Evolutionary conservation across 2,329 filamentous ascomycete species (phyloP).

Genomic region (Aspergillus oerlinghausenensis): DNA sequence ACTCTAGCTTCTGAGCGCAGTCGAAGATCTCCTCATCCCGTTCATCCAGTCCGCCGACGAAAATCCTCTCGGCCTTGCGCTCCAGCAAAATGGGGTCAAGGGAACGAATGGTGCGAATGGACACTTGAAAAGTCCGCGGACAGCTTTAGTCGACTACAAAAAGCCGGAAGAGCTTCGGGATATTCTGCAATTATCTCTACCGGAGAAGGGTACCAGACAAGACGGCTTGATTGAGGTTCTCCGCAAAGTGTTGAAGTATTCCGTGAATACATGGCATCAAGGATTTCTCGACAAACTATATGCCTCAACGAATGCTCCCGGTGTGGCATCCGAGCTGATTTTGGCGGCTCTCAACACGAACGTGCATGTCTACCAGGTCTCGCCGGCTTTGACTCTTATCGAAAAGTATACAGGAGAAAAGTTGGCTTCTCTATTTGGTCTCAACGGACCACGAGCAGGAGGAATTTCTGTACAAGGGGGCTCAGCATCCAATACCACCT

Average conservation of each 20-base stretch:
- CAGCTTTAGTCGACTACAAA: slow-evolving; percentile 61
- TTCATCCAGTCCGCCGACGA: slow-evolving; percentile 43
- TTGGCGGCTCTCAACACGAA: slow-evolving; percentile 89
- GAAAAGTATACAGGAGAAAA: slow-evolving; percentile 75
- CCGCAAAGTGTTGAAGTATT: slow-evolving; percentile 69
- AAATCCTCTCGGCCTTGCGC: slow-evolving; percentile 13
- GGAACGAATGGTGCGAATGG: slow-evolving; percentile 53
- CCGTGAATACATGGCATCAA: slow-evolving; percentile 98
- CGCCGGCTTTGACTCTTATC: slow-evolving; percentile 78
- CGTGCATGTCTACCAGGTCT: slow-evolving; percentile 89
- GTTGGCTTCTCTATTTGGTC: slow-evolving; percentile 72
- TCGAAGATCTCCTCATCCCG: slow-evolving; percentile 41
- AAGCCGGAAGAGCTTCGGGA: slow-evolving; percentile 56
- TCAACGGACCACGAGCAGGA: slow-evolving; percentile 62
- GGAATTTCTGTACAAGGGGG: slow-evolving; percentile 77
- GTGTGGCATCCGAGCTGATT: slow-evolving; percentile 78
- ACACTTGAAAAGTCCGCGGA: slow-evolving; percentile 53
- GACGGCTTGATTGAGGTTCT: slow-evolving; percentile 70
- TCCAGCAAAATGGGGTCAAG: slow-evolving; percentile 20
- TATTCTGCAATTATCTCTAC: slow-evolving; percentile 51
- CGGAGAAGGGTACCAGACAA: slow-evolving; percentile 56
- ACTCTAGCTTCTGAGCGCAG: slow-evolving; percentile 35
- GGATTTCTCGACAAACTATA: slow-evolving; percentile 96
- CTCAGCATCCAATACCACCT: slow-evolving; percentile 76
- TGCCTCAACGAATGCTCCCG: slow-evolving; percentile 81